Conservation (phyloP, 1,284 basidiomycete species). For the Rhizoctonia solani region DNA sequence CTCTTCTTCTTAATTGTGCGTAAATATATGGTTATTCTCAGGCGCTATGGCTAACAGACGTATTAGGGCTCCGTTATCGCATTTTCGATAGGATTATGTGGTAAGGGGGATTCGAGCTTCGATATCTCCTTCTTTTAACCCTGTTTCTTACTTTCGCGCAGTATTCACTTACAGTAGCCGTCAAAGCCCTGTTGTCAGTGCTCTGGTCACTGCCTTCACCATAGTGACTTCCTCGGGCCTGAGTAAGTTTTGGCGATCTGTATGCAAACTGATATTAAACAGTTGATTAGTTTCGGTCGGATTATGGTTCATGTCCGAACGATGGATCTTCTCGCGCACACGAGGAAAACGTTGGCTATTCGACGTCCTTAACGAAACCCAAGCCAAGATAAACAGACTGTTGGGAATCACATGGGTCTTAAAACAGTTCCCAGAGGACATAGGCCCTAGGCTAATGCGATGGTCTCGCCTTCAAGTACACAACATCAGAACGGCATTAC, state of each 20-base stretch:
- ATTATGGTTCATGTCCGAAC: conserved; percentile 75
- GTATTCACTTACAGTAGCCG: conserved; percentile 49
- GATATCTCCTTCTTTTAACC: conserved; percentile 38
- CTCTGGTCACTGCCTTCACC: conserved; percentile 72
- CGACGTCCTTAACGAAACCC: conserved; percentile 62
- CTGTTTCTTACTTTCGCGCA: conserved; percentile 7
- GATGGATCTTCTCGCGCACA: conserved; percentile 63
- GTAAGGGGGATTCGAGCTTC: conserved; percentile 66
- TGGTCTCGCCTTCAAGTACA: background rate
- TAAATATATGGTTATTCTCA: background rate
- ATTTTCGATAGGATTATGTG: conserved; percentile 67
- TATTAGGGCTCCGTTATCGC: conserved; percentile 59
- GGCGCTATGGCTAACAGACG: background rate
- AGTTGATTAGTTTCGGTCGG: conserved; percentile 62
- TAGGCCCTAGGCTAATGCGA: conserved; percentile 1
- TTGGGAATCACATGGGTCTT: conserved; percentile 43
- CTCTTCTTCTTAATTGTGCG: conserved; percentile 67
- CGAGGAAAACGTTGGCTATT: conserved; percentile 71
- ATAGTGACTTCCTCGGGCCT: conserved; percentile 71
- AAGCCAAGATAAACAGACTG: conserved; percentile 51
- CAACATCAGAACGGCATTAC: background rate
- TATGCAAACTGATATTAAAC: background rate
- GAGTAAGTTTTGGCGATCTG: background rate
- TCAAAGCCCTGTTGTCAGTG: conserved; percentile 55
- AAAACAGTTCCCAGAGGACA: conserved; percentile 33